phyloP scores from a whole-genome alignment of 1,284 basidiomycete species.

The Apiotrichum montevideense region DNA sequence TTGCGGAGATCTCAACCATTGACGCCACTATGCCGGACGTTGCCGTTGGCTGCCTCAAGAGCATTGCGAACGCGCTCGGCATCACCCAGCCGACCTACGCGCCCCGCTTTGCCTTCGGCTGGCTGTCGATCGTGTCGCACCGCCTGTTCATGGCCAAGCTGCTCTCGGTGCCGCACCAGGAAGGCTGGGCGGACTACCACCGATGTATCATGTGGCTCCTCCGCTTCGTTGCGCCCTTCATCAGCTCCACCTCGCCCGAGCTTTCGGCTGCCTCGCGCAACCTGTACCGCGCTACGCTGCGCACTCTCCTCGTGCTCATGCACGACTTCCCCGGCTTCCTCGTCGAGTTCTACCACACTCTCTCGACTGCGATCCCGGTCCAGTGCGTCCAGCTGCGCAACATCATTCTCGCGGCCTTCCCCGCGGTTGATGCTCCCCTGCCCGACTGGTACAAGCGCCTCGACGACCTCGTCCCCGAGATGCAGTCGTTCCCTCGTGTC shows the following conservation, averaged over 20 bases:
- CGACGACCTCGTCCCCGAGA: slow-evolving; percentile 67
- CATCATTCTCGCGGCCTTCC: slow-evolving; percentile 93
- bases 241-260: slow-evolving; percentile 63
- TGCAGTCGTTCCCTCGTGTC: slow-evolving; percentile 82
- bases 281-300: slow-evolving; percentile 86
- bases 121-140: slow-evolving; percentile 95
- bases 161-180: slow-evolving; percentile 51
- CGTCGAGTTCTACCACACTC: slow-evolving; percentile 90
- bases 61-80: slow-evolving; percentile 90
- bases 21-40: slow-evolving; percentile 76
- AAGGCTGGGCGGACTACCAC: slow-evolving; percentile 92
- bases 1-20: slow-evolving; percentile 83
- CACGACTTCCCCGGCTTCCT: slow-evolving; percentile 99
- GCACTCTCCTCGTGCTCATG: slow-evolving; percentile 85
- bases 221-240: slow-evolving; percentile 88
- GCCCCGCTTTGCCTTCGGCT: slow-evolving; percentile 96
- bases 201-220: slow-evolving; percentile 85
- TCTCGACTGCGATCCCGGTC: slow-evolving; percentile 86
- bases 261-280: slow-evolving; percentile 77
- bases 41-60: slow-evolving; percentile 82
- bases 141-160: slow-evolving; percentile 96
- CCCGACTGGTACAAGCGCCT: slow-evolving; percentile 55
- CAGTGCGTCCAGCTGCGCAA: slow-evolving; percentile 95
- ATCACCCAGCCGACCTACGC: slow-evolving; percentile 95
- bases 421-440: slow-evolving; percentile 74